Percentiles rank a stretch among this genome's conserved stretches.
phyloP scores from a whole-genome alignment of 768 basidiomycete genomes.

The Phanerochaete carnosa region DNA sequence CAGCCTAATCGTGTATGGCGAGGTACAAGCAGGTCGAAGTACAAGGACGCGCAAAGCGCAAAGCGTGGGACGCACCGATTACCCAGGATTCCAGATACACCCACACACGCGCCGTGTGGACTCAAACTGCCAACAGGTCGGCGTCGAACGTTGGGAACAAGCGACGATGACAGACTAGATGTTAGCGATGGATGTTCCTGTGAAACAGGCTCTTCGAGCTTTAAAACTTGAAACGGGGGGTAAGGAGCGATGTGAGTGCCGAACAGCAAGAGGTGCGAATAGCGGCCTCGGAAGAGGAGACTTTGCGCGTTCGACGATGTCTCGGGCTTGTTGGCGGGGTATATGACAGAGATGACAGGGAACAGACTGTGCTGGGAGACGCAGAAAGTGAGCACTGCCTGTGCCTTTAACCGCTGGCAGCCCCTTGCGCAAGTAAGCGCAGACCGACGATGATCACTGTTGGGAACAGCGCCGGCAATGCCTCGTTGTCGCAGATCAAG shows the following conservation, averaged over 20 bases:
- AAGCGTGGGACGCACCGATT: constrained; percentile 4
- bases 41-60: neutral
- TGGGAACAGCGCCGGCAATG: neutral
- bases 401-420: constrained; percentile 1
- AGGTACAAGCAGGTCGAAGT: neutral
- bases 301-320: neutral
- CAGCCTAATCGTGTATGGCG: too few relatives aligned
- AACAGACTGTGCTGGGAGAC: neutral
- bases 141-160: neutral
- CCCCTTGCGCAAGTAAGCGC: neutral
- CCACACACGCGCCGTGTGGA: neutral
- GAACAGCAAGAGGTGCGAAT: neutral
- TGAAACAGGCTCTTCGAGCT: neutral
- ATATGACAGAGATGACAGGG: neutral
- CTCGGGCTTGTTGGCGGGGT: neutral
- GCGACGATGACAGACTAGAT: neutral
- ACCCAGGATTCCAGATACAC: constrained; percentile 1
- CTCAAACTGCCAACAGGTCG: neutral
- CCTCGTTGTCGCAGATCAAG: neutral
- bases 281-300: neutral
- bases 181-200: neutral
- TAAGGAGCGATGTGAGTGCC: neutral
- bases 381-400: neutral
- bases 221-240: neutral
- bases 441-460: neutral